Conservation (phyloP, 2,329 filamentous ascomycete species). For the Cordyceps tenuipes region DNA sequence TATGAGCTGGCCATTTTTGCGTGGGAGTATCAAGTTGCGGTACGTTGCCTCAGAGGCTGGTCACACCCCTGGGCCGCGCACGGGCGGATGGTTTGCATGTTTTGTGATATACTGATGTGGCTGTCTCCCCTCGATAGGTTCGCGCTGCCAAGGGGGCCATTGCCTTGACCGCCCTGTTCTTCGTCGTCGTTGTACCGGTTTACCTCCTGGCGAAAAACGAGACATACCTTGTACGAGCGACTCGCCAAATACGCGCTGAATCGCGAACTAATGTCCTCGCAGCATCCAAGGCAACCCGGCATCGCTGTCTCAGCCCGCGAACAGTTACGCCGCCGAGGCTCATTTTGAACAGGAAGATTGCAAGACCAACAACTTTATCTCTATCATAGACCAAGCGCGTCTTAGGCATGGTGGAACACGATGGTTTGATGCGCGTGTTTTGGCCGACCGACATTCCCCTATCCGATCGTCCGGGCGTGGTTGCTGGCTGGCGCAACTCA, state of each 20-base stretch:
- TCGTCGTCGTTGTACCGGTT: slow-evolving; percentile 75
- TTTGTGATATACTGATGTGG: slow-evolving; percentile 4
- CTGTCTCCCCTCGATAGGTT: slow-evolving; percentile 42
- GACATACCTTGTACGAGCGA: slow-evolving; percentile 59
- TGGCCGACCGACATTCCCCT: slow-evolving; percentile 83
- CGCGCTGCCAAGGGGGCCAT: slow-evolving; percentile 80
- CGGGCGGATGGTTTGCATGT: not conserved
- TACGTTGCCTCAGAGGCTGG: slow-evolving; percentile 37
- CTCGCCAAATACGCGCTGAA: not conserved
- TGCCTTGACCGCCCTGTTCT: slow-evolving; percentile 75
- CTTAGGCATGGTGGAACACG: slow-evolving; percentile 58
- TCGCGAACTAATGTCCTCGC: slow-evolving; percentile 16
- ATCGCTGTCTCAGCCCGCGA: slow-evolving; percentile 89
- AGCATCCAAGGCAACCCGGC: slow-evolving; percentile 76
- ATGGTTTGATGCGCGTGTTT: slow-evolving; percentile 96
- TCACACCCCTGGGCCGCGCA: not conserved
- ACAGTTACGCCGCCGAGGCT: slow-evolving; percentile 87
- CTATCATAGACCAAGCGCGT: slow-evolving; percentile 3
- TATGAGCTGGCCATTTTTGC: slow-evolving; percentile 97
- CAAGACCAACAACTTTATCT: slow-evolving; percentile 15
- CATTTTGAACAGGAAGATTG: slow-evolving; percentile 56
- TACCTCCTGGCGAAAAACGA: slow-evolving; percentile 75
- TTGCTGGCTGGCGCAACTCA: slow-evolving; percentile 95
- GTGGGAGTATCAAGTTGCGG: slow-evolving; percentile 97
- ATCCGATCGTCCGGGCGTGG: slow-evolving; percentile 68